A percentile compares a stretch with the other conserved stretches of the same genome.
Conservation (phyloP, 2,329 filamentous ascomycete species). For the Fusarium odoratissimum region DNA sequence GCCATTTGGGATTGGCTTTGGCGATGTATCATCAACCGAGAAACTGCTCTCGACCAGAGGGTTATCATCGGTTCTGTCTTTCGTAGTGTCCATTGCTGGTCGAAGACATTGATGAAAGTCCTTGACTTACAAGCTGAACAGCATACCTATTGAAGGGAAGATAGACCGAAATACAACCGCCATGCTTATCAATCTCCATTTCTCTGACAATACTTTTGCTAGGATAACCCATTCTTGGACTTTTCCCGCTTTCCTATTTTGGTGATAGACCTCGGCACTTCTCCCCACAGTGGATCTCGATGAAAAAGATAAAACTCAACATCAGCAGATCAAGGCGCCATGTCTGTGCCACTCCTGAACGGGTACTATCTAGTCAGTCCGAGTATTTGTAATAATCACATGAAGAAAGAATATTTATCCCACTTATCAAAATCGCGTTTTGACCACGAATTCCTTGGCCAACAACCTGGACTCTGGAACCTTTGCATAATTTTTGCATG, state of each 20-base stretch:
- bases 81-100: neutral
- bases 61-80: neutral
- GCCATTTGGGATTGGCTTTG: slow-evolving; percentile 16
- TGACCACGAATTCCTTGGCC: neutral
- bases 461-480: neutral
- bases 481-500: neutral
- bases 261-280: neutral
- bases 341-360: neutral
- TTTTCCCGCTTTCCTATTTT: neutral
- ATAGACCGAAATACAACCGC: neutral
- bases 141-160: neutral
- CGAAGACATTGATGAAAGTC: neutral
- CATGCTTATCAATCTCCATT: neutral
- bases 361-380: neutral
- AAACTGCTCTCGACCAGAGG: neutral
- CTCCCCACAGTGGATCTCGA: neutral
- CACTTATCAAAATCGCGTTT: neutral
- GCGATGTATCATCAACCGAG: neutral
- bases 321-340: neutral
- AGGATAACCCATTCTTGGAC: neutral
- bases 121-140: neutral
- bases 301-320: neutral
- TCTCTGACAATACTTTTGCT: neutral
- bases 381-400: neutral
- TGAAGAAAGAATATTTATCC: neutral